Conservation (phyloP, 805 yeast species). For the Starmerella asiatica region DNA sequence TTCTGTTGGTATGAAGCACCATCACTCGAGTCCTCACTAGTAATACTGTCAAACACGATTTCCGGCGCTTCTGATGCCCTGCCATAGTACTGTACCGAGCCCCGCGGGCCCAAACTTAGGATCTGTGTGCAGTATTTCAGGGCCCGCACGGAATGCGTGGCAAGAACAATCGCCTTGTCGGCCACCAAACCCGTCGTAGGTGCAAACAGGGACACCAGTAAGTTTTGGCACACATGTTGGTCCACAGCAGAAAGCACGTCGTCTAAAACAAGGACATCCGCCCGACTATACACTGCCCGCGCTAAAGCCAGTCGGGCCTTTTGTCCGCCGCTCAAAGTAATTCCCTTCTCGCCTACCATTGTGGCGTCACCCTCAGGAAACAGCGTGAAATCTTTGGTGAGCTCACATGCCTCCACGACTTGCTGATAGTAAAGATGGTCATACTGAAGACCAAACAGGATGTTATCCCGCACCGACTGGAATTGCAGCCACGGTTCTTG, state of each 20-base stretch:
- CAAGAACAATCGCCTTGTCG: constrained; percentile 59
- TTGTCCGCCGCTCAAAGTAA: constrained; percentile 90
- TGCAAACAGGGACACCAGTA: constrained; percentile 63
- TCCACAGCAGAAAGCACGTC: constrained; percentile 93
- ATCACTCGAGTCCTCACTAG: background rate
- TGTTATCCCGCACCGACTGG: constrained; percentile 69
- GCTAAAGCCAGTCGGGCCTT: constrained; percentile 86
- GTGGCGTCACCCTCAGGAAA: constrained; percentile 79
- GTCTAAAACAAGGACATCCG: constrained; percentile 74
- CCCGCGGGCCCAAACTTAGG: constrained; percentile 1
- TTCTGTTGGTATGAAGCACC: too few species aligned
- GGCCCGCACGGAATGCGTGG: constrained; percentile 79
- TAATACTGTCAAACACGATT: background rate
- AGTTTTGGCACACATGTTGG: constrained; percentile 70
- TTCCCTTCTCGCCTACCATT: constrained; percentile 89
- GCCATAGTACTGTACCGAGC: constrained; percentile 3
- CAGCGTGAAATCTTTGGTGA: constrained; percentile 54
- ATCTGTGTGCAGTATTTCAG: constrained; percentile 25
- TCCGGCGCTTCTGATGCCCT: background rate
- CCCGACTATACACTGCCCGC: constrained; percentile 85
- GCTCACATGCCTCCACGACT: constrained; percentile 54
- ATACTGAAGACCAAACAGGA: constrained; percentile 62
- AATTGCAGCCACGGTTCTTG: constrained; percentile 93
- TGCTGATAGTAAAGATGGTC: constrained; percentile 60
- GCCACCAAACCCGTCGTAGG: constrained; percentile 56